A percentile compares a stretch with the other conserved stretches of the same genome.
These are phyloP conservation scores for Primulina huaijiensis DNA, from an alignment of 257 asterid genomes.

Conservation along the genomic window DNA sequence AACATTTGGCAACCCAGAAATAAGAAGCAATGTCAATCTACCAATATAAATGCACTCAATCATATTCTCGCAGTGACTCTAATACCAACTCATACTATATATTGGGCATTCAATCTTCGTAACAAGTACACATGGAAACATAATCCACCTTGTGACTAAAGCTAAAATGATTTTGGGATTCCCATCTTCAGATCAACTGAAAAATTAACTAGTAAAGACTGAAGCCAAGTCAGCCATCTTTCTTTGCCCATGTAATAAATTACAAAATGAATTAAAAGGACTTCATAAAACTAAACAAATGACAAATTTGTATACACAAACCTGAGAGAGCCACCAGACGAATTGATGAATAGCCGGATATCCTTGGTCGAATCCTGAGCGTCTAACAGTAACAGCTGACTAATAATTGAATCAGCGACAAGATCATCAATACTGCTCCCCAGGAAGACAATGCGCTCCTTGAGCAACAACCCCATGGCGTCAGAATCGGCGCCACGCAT, in stretches of 20 bases:
- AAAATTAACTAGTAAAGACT: too few relatives aligned
- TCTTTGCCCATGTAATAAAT: neutral
- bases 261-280: too few relatives aligned
- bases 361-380: constrained; percentile 82
- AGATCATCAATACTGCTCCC: constrained; percentile 75
- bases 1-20: neutral
- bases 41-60: neutral
- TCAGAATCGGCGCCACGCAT: constrained; percentile 75
- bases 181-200: neutral
- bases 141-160: neutral
- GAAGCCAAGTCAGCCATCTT: neutral
- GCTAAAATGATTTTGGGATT: neutral
- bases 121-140: neutral
- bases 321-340: constrained; percentile 95
- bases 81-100: constrained; percentile 15
- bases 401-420: constrained; percentile 80
- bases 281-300: constrained; percentile 3
- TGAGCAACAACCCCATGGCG: constrained; percentile 76
- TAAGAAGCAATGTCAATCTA: neutral
- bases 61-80: neutral
- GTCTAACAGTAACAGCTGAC: constrained; percentile 83
- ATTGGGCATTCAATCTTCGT: neutral
- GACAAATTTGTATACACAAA: constrained; percentile 17
- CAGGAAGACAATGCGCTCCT: constrained; percentile 88
- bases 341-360: constrained; percentile 83